A percentile compares a stretch with the other conserved stretches of the same genome.
phyloP scores from a whole-genome alignment of 768 basidiomycete species.

The Holtermannia corniformis region DNA sequence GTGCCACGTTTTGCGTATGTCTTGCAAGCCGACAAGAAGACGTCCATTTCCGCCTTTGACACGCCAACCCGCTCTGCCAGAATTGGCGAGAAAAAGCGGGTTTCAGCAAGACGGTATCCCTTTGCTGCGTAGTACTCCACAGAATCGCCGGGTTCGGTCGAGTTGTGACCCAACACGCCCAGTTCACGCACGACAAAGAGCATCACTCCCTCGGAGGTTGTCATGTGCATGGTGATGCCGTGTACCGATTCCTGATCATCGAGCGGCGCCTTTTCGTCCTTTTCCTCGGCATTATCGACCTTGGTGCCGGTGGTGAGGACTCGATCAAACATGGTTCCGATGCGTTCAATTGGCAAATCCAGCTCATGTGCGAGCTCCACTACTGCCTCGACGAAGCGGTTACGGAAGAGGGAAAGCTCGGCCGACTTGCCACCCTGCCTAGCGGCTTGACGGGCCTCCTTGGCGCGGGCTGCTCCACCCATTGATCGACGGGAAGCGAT shows the following conservation, averaged over 20 bases:
- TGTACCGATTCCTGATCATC: conserved; percentile 32
- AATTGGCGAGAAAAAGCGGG: conserved; percentile 35
- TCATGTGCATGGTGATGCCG: conserved; percentile 31
- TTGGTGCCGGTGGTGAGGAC: conserved; percentile 37
- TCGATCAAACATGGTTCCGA: conserved; percentile 41
- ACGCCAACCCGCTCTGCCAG: conserved; percentile 38
- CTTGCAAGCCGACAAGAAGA: conserved; percentile 39
- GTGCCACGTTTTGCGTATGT: conserved; percentile 41
- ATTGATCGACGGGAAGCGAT: conserved; percentile 15
- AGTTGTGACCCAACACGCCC: conserved; percentile 15
- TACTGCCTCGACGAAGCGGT: conserved; percentile 37
- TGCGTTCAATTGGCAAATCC: conserved; percentile 33
- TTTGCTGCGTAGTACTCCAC: conserved; percentile 34
- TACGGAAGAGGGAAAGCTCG: conserved; percentile 26
- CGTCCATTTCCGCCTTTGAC: conserved; percentile 34
- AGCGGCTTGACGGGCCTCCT: conserved; percentile 4
- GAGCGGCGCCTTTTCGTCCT: conserved; percentile 4
- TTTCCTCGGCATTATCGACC: conserved; percentile 10
- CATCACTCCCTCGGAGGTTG: conserved; percentile 40
- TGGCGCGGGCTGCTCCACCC: conserved; percentile 9
- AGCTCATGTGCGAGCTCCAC: conserved; percentile 37
- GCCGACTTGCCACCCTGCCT: conserved; percentile 12
- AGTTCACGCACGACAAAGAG: conserved; percentile 41
- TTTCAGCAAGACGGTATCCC: conserved; percentile 41
- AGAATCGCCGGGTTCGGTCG: conserved; percentile 17